Conservation (phyloP, 2,329 filamentous ascomycete species). For the Claviceps sp. region DNA sequence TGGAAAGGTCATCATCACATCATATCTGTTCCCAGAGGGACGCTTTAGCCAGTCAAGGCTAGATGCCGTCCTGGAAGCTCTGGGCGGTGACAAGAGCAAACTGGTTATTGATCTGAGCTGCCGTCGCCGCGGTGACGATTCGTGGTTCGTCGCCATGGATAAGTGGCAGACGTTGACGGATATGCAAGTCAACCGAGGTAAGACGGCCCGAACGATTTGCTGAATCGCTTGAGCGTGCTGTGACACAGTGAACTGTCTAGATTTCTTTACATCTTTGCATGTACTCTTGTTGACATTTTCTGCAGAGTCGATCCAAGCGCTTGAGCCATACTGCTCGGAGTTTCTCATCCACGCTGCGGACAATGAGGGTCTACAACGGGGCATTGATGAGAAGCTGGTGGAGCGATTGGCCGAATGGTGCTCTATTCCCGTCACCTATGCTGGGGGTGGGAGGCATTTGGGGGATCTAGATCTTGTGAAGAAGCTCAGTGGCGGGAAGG, state of each 20-base stretch:
- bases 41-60: conserved; percentile 68
- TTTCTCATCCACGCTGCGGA: conserved; percentile 96
- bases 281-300: not conserved
- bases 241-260: not conserved
- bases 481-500: conserved; percentile 60
- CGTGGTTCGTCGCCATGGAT: conserved; percentile 97
- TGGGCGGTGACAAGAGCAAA: conserved; percentile 63
- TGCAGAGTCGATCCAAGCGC: conserved; percentile 62
- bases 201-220: conserved; percentile 6
- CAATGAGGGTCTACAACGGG: conserved; percentile 84
- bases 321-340: conserved; percentile 89
- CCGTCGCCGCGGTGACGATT: conserved; percentile 53
- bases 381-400: conserved; percentile 80
- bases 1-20: conserved; percentile 85
- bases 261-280: not conserved
- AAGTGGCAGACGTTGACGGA: conserved; percentile 98
- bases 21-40: conserved; percentile 77
- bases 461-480: conserved; percentile 75
- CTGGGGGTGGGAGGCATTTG: conserved; percentile 76
- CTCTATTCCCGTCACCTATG: conserved; percentile 86
- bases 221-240: not conserved
- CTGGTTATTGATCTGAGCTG: conserved; percentile 95
- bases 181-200: conserved; percentile 83
- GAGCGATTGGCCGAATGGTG: conserved; percentile 70
- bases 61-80: conserved; percentile 55